Base-by-base conservation (phyloP, 2,329 filamentous ascomycete species). In the Alternaria angustiovoidea region DNA sequence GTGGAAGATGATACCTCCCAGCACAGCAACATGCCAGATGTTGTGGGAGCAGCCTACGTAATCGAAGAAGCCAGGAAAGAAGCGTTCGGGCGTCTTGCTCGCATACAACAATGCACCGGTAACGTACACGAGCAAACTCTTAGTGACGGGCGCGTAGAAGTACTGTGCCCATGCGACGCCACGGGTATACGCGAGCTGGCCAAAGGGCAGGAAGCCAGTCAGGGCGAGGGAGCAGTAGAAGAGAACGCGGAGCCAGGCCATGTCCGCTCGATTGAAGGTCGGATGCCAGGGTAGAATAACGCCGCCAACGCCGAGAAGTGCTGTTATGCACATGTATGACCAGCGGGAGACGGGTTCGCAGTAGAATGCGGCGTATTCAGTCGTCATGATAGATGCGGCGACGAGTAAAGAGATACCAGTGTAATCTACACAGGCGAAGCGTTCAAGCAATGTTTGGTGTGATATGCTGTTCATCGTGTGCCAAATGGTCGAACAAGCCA, bases 381-480 rank as follows among this genome's bases (percentile, higher is more conserved):
- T 97, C 2, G 95, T 97, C 87, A 98, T 93, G 81, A 99, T 99
- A 57, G 92, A 96, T 9, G 95, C 93, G 2, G 95, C 93, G 53
- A 99, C 95, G 26, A 99, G 87, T 51, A 99, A 84, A 1, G 94
- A 97, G 68, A 99, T 99, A 56, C 95, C 95, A 0, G 95, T 98
- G 81, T 99, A 99, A 79, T 99, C 95, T 60, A 99, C 93, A 78
- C 95, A 99, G 18, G 95, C 95, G 73, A 99, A 98, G 63, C 93
- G 91, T 76, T 96, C 95, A 81, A 99, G 91, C 42, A 96, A 87
- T 20, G 89, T 88, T 72, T 96, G 89, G 68, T 96, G 92, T 18
- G 94, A 93, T 55, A 98, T 96, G 71, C 92, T 93, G 82, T 94
- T 97, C 93, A 99, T 98, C 26, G 95, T 97, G 82, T 99, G 95